Evolutionary conservation across 106 monocot genomes (phyloP), one percentile per base, ranked within the genome.

Genomic region (Dendrobium chrysotoxum): DNA sequence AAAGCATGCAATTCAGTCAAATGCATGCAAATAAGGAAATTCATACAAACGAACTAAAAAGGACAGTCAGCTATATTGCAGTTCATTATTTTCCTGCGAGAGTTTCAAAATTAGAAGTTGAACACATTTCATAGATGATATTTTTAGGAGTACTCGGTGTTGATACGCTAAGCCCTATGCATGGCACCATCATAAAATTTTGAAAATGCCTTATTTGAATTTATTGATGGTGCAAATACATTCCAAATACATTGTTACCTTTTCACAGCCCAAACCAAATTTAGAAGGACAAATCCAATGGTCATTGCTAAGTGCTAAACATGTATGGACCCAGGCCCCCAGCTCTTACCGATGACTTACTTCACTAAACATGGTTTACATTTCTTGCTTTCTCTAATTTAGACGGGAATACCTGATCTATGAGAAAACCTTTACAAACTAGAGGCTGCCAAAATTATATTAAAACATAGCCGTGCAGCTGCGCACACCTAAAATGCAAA

Each of bases 1-100:
- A 61, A 61, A 61, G 61, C 61, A 61, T 61, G 61, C 61, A 61
- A n/a, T 61, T 61, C 61, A 23, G 23, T 61, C 61, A n/a, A 61
- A 20, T 61, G n/a, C 61, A 61, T 21, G n/a, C 61, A 61, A 23
- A 61, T 23, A 61, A 61, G 7, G 61, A 61, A 23, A 61, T 8
- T 25, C 23, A 20, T 61, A 23, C n/a, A 61, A 61, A 7, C 55
- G 12, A 55, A 55, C 15, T 16, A 15, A 55, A 13, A 55, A 55
- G 20, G 55, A 55, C 4, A 55, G 20, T 55, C 55, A 20, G 20
- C 55, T 17, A 55, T 20, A 55, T 20, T 20, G 13, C 55, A 55
- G 55, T 21, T 61, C 23, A 61, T 61, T 21, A 5, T 61, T 61
- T n/a, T 8, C 23, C 3, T 11, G n/a, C 61, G n/a, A 61, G 23